A percentile compares a stretch with the other conserved stretches of the same genome.
phyloP scores from a whole-genome alignment of 495 filamentous ascomycete species.

The Mycothermus thermophilus region DNA sequence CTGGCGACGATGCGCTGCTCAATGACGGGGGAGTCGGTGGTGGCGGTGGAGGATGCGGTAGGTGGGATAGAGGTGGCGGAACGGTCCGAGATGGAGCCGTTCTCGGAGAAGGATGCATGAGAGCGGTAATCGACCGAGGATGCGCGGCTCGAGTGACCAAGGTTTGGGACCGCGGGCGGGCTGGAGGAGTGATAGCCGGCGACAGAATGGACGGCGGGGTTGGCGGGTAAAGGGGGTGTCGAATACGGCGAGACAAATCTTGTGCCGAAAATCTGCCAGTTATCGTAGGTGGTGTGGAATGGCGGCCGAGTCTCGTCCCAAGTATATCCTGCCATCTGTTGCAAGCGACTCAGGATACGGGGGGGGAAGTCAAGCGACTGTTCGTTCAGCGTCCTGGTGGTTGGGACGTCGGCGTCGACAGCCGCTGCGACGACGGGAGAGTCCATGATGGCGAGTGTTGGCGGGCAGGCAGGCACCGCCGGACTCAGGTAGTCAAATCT shows the following conservation, averaged over 20 bases:
- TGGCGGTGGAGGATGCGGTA: constrained; percentile 7
- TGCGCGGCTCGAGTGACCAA: constrained; percentile 17
- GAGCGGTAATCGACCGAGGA: constrained; percentile 25
- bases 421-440: constrained; percentile 30
- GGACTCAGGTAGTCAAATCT: constrained; percentile 16
- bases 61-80: constrained; percentile 20
- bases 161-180: constrained; percentile 18
- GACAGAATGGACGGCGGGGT: constrained; percentile 14
- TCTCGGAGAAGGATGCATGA: constrained; percentile 14
- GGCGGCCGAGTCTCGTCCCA: constrained; percentile 59
- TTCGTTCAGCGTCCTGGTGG: constrained; percentile 41
- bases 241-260: constrained; percentile 32
- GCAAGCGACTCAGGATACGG: constrained; percentile 58
- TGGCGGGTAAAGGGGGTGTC: constrained; percentile 13
- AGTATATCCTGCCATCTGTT: constrained; percentile 56
- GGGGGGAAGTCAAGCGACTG: constrained; percentile 51
- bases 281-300: constrained; percentile 74
- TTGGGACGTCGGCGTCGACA: too few species aligned
- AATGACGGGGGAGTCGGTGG: constrained; percentile 22
- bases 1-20: constrained; percentile 53
- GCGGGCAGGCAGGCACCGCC: constrained; percentile 4
- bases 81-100: constrained; percentile 27
- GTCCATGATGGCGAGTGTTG: constrained; percentile 28
- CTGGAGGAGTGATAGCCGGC: constrained; percentile 12
- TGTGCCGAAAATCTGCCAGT: constrained; percentile 45